Evolutionary conservation across 2,329 filamentous ascomycete species (phyloP).

Genomic region (Cadophora malorum): DNA sequence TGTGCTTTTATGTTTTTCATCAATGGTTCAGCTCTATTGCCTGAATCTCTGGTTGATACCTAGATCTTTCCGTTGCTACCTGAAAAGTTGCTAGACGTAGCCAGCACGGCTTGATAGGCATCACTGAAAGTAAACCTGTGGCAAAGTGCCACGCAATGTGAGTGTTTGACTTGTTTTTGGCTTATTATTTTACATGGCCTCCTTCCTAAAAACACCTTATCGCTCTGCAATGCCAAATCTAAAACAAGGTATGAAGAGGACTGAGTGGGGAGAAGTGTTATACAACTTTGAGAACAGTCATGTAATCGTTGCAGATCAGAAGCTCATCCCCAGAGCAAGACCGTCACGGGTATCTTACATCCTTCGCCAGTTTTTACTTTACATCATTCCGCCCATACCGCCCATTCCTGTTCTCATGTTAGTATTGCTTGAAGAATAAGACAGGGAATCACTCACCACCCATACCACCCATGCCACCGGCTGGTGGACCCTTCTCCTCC

Average conservation of each 20-base stretch:
- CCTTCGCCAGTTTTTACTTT: constrained; percentile 35
- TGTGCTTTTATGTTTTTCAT: not conserved
- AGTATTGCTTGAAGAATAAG: constrained; percentile 18
- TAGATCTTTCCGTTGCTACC: constrained; percentile 12
- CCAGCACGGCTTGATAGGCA: not conserved
- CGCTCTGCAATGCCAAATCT: constrained; percentile 41
- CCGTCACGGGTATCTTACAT: constrained; percentile 41
- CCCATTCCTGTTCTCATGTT: constrained; percentile 47
- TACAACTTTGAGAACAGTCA: constrained; percentile 39
- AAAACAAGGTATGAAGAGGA: constrained; percentile 42
- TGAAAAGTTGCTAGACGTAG: not conserved
- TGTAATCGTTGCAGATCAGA: constrained; percentile 29
- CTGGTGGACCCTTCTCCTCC: constrained; percentile 77
- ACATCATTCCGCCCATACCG: constrained; percentile 47
- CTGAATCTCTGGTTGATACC: not conserved
- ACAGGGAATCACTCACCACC: constrained; percentile 46
- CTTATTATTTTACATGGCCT: constrained; percentile 41
- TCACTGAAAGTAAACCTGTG: constrained; percentile 20
- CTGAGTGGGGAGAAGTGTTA: constrained; percentile 43
- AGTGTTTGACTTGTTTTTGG: constrained; percentile 39
- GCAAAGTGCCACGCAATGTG: constrained; percentile 28
- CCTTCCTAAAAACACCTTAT: constrained; percentile 37
- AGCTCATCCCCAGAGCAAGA: constrained; percentile 26
- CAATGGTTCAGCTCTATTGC: not conserved
- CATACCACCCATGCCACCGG: constrained; percentile 73